phyloP scores from a whole-genome alignment of 306 rosid genomes.

The Arachis hypogaea region DNA sequence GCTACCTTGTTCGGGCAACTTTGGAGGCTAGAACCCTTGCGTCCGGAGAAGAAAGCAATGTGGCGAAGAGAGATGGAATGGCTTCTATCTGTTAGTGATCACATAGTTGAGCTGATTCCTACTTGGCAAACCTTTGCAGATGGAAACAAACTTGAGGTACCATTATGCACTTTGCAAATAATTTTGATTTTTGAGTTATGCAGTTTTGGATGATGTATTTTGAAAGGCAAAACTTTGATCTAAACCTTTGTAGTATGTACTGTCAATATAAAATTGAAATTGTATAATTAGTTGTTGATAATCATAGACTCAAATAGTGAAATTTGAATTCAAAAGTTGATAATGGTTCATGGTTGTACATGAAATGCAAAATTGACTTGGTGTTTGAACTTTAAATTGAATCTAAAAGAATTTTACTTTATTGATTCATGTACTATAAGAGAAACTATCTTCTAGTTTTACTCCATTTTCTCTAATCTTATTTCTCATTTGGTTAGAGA shows the following conservation, averaged over 20 bases:
- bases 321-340: not conserved
- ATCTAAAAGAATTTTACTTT: slow-evolving; percentile 12
- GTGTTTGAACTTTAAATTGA: slow-evolving; percentile 9
- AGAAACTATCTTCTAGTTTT: not conserved
- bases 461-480: not conserved
- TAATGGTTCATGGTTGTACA: not conserved
- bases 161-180: not conserved
- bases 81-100: slow-evolving; percentile 84
- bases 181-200: not conserved
- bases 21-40: slow-evolving; percentile 84
- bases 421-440: slow-evolving; percentile 16
- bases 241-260: not conserved
- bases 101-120: slow-evolving; percentile 81
- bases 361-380: slow-evolving; percentile 3
- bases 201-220: not conserved
- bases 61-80: slow-evolving; percentile 92
- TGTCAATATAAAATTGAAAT: slow-evolving; percentile 1
- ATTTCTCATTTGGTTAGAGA: not conserved
- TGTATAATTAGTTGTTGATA: not conserved
- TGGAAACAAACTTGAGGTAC: slow-evolving; percentile 87
- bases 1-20: slow-evolving; percentile 90
- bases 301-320: not conserved
- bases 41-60: slow-evolving; percentile 66
- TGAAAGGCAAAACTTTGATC: slow-evolving; percentile 9
- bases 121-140: slow-evolving; percentile 84